phyloP scores from a whole-genome alignment of 2,329 filamentous ascomycete species.

The Venturia effusa region DNA sequence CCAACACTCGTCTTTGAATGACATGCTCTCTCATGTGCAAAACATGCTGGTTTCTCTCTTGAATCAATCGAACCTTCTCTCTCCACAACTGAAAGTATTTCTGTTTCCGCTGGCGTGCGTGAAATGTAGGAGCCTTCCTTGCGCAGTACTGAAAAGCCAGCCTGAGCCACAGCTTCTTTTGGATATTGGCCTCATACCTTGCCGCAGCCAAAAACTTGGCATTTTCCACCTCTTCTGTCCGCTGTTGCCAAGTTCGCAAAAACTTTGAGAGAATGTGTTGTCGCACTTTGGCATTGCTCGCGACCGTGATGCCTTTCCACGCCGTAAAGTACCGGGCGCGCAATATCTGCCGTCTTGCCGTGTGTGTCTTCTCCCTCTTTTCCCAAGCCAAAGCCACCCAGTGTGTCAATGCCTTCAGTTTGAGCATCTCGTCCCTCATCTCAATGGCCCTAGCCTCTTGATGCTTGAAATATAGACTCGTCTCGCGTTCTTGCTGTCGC shows the following conservation, averaged over 20 bases:
- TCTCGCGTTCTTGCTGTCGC: constrained; percentile 5
- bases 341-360: constrained; percentile 60
- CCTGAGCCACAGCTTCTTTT: constrained; percentile 23
- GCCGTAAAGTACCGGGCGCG: constrained; percentile 57
- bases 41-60: constrained; percentile 5
- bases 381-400: constrained; percentile 59
- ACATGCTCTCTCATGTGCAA: constrained; percentile 16
- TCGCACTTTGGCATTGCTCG: constrained; percentile 45
- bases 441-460: constrained; percentile 50
- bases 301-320: constrained; percentile 55
- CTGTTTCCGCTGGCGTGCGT: constrained; percentile 20
- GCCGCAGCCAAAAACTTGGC: constrained; percentile 23
- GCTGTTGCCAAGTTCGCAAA: constrained; percentile 41
- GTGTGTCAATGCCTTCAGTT: constrained; percentile 53
- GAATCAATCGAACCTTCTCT: not conserved
- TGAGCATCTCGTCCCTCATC: constrained; percentile 54
- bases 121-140: constrained; percentile 23
- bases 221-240: constrained; percentile 25
- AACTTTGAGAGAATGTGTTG: constrained; percentile 44
- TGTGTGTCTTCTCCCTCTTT: constrained; percentile 53
- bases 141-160: constrained; percentile 23
- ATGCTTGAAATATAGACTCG: not conserved
- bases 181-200: constrained; percentile 24
- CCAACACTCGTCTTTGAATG: constrained; percentile 20
- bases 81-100: constrained; percentile 15